A percentile compares a stretch with the other conserved stretches of the same genome.
Conservation (phyloP, 768 basidiomycete species). For the Megacollybia marginata region DNA sequence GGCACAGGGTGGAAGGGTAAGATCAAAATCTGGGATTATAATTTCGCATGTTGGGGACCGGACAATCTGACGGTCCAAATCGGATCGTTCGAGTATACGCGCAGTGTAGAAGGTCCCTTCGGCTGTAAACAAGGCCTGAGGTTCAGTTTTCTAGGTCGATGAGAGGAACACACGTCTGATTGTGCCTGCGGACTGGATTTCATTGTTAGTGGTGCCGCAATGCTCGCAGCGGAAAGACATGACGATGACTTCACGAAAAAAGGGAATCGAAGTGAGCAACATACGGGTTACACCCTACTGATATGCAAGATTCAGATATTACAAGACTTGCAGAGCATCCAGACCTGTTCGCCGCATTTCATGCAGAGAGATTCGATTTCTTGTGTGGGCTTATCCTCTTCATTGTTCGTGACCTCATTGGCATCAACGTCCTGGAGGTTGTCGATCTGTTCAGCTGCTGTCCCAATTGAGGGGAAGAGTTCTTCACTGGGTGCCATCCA, state of each 20-base stretch:
- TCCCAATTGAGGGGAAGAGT: conserved; percentile 55
- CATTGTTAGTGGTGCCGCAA: conserved; percentile 86
- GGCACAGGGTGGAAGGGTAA: conserved; percentile 79
- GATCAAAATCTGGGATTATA: conserved; percentile 77
- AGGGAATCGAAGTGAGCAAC: conserved; percentile 90
- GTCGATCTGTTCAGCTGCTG: conserved; percentile 45
- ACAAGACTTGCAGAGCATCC: neutral
- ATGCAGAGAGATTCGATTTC: conserved; percentile 92
- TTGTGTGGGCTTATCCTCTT: conserved; percentile 64
- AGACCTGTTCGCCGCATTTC: conserved; percentile 84
- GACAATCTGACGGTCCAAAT: conserved; percentile 90
- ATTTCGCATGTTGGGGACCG: conserved; percentile 81
- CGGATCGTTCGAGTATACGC: conserved; percentile 61
- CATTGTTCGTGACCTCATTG: conserved; percentile 20
- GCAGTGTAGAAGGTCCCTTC: conserved; percentile 80
- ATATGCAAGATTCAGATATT: conserved; percentile 2
- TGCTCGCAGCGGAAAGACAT: conserved; percentile 96
- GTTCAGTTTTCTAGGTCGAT: neutral
- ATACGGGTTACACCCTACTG: conserved; percentile 80
- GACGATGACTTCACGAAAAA: conserved; percentile 89
- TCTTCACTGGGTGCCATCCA: conserved; percentile 7
- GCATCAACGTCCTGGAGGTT: conserved; percentile 2
- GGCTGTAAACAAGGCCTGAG: conserved; percentile 34
- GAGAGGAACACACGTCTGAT: conserved; percentile 69
- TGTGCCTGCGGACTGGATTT: conserved; percentile 83